Percentiles rank a stretch among this genome's conserved stretches.
Conservation (phyloP, 2,329 filamentous ascomycete genomes). For the Alternaria dauci region DNA sequence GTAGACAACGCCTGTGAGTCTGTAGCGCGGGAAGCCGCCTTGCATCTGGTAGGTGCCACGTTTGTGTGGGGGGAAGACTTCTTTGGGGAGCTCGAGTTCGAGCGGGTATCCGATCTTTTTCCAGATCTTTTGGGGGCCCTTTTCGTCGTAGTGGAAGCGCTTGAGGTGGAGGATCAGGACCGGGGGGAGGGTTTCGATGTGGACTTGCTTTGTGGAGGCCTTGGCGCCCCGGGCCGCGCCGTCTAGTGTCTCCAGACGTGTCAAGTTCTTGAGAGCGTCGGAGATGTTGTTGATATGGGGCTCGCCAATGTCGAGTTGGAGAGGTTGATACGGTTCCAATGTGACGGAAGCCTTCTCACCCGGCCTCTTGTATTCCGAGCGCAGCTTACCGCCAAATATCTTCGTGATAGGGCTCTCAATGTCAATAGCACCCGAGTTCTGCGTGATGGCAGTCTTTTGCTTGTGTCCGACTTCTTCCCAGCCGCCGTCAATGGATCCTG, state of each 20-base stretch:
- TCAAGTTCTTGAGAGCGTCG: conserved; percentile 86
- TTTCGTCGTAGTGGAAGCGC: conserved; percentile 93
- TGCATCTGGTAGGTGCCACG: conserved; percentile 71
- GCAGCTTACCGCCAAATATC: conserved; percentile 90
- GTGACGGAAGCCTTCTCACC: conserved; percentile 92
- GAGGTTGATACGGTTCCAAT: conserved; percentile 88
- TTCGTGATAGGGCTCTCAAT: conserved; percentile 86
- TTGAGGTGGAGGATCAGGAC: conserved; percentile 95
- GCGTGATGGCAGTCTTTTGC: conserved; percentile 85
- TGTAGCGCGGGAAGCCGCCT: conserved; percentile 80
- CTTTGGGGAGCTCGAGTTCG: conserved; percentile 90
- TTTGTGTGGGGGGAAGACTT: conserved; percentile 82
- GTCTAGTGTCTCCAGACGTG: conserved; percentile 82
- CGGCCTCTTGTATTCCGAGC: conserved; percentile 87
- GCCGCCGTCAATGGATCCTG: conserved; percentile 65
- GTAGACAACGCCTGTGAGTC: conserved; percentile 89
- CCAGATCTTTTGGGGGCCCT: conserved; percentile 96
- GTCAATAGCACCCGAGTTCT: conserved; percentile 78
- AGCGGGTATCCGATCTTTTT: conserved; percentile 96
- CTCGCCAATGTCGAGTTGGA: conserved; percentile 93
- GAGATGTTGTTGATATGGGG: conserved; percentile 88
- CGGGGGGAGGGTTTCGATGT: conserved; percentile 89
- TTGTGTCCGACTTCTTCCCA: conserved; percentile 96
- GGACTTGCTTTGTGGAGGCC: conserved; percentile 89
- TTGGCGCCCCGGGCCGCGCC: conserved; percentile 80